These are phyloP conservation scores for Saccharomycopsis fodiens DNA, from an alignment of 805 yeast species.

Conservation along the genomic window DNA sequence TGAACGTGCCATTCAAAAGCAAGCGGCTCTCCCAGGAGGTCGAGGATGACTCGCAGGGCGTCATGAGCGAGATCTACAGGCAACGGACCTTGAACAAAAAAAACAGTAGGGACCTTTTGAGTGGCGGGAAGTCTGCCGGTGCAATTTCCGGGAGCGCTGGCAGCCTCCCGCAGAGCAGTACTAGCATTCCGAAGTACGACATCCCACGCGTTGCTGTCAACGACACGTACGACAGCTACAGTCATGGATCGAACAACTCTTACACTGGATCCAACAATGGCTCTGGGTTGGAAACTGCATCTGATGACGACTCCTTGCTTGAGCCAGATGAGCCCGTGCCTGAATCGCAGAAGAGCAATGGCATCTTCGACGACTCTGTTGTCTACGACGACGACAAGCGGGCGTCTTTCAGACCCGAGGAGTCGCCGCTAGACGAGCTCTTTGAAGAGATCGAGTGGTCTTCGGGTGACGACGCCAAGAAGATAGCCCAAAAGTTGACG, in stretches of 20 bases:
- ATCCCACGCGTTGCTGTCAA: not conserved
- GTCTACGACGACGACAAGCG: constrained; percentile 11
- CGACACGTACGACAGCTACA: not conserved
- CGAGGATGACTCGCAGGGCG: constrained; percentile 17
- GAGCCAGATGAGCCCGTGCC: not conserved
- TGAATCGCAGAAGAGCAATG: not conserved
- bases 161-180: not conserved
- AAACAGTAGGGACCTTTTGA: constrained; percentile 14
- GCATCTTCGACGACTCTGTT: constrained; percentile 14
- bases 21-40: constrained; percentile 13
- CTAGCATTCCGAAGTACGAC: not conserved
- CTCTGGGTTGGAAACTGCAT: constrained; percentile 4
- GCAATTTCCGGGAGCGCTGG: not conserved
- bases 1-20: constrained; percentile 18
- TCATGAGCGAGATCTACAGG: constrained; percentile 16
- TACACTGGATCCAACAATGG: constrained; percentile 5
- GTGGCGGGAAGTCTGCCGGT: constrained; percentile 6
- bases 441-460: constrained; percentile 77
- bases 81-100: constrained; percentile 8
- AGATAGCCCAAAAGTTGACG: constrained; percentile 48
- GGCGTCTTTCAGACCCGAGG: constrained; percentile 8
- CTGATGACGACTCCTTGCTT: not conserved
- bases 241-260: not conserved
- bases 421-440: constrained; percentile 47
- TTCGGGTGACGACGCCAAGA: constrained; percentile 53